Conservation (phyloP, 805 yeast species). For the Ogataea glucozyma region DNA sequence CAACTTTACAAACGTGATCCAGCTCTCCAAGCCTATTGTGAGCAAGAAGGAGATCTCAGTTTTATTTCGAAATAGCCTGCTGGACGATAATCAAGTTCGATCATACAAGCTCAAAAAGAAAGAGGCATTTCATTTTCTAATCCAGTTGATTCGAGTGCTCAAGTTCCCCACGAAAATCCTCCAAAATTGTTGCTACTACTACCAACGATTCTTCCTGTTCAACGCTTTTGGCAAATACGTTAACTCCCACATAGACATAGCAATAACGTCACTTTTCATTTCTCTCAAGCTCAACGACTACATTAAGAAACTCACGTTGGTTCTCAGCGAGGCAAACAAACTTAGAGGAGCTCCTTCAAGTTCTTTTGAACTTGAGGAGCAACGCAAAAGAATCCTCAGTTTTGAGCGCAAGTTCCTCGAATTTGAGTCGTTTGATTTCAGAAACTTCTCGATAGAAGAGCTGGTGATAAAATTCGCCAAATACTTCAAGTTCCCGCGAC, state of each 20-base stretch:
- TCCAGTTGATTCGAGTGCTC: conserved; percentile 51
- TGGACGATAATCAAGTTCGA: conserved; percentile 24
- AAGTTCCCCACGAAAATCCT: conserved; percentile 72
- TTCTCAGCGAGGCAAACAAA: conserved; percentile 50
- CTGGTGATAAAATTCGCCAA: conserved; percentile 63
- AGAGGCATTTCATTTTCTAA: conserved; percentile 53
- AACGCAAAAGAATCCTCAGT: conserved; percentile 55
- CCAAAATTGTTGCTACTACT: conserved; percentile 68
- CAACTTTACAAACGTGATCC: conserved; percentile 21
- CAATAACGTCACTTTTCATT: conserved; percentile 64
- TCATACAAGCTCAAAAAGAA: conserved; percentile 26
- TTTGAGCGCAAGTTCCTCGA: conserved; percentile 76
- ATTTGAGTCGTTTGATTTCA: conserved; percentile 76
- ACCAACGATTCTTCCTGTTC: conserved; percentile 69
- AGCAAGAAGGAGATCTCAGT: conserved; percentile 29
- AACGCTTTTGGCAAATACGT: conserved; percentile 57
- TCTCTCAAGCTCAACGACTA: conserved; percentile 84
- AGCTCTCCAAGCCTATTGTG: conserved; percentile 39
- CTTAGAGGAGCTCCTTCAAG: conserved; percentile 33
- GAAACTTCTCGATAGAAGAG: conserved; percentile 67
- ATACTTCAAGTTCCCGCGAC: conserved; percentile 45
- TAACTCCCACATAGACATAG: conserved; percentile 54
- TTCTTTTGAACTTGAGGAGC: conserved; percentile 46
- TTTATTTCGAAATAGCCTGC: conserved; percentile 22
- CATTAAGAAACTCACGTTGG: conserved; percentile 68